Percentiles rank a stretch among this genome's conserved stretches.
These are phyloP conservation scores for Agaricus bisporus DNA, from an alignment of 768 basidiomycete species.

Conservation along the genomic window DNA sequence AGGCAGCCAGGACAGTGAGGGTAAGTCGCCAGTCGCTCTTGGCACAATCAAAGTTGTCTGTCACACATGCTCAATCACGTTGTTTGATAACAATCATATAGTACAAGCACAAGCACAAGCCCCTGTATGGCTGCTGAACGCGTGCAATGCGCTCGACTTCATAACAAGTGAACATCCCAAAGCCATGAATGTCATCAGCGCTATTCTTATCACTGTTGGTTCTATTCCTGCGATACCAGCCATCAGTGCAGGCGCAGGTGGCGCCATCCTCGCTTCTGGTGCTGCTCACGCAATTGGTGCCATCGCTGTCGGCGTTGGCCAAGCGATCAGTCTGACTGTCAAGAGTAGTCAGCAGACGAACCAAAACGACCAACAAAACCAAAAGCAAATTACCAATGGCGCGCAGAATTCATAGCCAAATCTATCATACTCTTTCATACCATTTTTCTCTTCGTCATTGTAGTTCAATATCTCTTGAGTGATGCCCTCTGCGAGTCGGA, in stretches of 20 bases:
- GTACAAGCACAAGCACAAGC: conserved; percentile 43
- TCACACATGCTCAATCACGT: conserved; percentile 4
- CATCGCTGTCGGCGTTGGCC: conserved; percentile 69
- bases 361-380: conserved; percentile 12
- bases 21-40: conserved; percentile 13
- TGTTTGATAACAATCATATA: neutral
- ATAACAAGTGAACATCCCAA: conserved; percentile 73
- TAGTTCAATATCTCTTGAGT: conserved; percentile 1
- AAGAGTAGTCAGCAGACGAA: conserved; percentile 20
- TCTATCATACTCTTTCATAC: no score
- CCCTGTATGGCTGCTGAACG: conserved; percentile 73
- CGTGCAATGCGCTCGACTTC: conserved; percentile 68
- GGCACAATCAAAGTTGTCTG: neutral
- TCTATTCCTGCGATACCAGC: conserved; percentile 69
- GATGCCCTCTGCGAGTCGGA: neutral
- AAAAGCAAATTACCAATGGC: conserved; percentile 2
- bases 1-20: conserved; percentile 13
- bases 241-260: conserved; percentile 62
- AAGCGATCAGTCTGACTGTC: conserved; percentile 31
- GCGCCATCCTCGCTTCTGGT: conserved; percentile 64
- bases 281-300: conserved; percentile 77
- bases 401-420: neutral
- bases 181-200: conserved; percentile 65
- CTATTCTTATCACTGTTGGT: conserved; percentile 74
- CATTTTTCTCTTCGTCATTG: neutral